phyloP scores from a whole-genome alignment of 2,329 filamentous ascomycete species.

The Penicillium psychrosexuale region DNA sequence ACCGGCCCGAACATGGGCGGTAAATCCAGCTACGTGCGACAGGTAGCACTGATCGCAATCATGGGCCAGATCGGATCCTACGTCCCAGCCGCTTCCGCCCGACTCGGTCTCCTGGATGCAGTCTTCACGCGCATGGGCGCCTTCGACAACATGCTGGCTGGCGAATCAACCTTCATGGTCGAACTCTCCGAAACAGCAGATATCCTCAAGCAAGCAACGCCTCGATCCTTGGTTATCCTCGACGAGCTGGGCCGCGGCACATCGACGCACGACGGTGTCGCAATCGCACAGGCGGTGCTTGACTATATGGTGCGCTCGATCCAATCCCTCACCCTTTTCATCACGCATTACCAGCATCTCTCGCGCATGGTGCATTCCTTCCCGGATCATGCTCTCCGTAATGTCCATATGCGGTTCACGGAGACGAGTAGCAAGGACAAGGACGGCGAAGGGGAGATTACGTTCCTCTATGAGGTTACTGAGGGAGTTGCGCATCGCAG shows the following conservation, averaged over 20 bases:
- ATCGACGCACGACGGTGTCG: conserved; percentile 91
- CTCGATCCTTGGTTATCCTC: conserved; percentile 80
- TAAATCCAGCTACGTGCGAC: conserved; percentile 95
- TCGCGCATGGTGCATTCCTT: conserved; percentile 70
- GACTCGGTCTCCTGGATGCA: conserved; percentile 79
- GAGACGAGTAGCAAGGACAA: conserved; percentile 52
- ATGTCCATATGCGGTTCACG: conserved; percentile 92
- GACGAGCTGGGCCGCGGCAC: conserved; percentile 94
- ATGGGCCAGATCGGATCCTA: conserved; percentile 95
- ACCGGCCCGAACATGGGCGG: conserved; percentile 99
- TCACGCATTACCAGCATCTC: conserved; percentile 94
- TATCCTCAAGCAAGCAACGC: conserved; percentile 84
- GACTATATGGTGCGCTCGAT: conserved; percentile 75
- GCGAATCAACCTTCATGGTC: conserved; percentile 97
- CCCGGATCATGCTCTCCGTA: conserved; percentile 63
- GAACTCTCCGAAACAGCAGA: conserved; percentile 89
- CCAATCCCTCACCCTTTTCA: conserved; percentile 82
- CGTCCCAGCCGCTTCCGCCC: conserved; percentile 73
- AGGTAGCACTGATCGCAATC: conserved; percentile 84
- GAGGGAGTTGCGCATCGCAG: conserved; percentile 90
- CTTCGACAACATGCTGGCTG: conserved; percentile 90
- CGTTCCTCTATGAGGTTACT: conserved; percentile 88
- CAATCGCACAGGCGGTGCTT: conserved; percentile 89
- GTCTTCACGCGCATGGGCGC: conserved; percentile 96
- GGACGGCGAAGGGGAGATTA: conserved; percentile 76